A percentile compares a stretch with the other conserved stretches of the same genome.
Evolutionary conservation across 192 early-diverging fungal species (phyloP).

Genomic region (Chytriomyces hyalinus): DNA sequence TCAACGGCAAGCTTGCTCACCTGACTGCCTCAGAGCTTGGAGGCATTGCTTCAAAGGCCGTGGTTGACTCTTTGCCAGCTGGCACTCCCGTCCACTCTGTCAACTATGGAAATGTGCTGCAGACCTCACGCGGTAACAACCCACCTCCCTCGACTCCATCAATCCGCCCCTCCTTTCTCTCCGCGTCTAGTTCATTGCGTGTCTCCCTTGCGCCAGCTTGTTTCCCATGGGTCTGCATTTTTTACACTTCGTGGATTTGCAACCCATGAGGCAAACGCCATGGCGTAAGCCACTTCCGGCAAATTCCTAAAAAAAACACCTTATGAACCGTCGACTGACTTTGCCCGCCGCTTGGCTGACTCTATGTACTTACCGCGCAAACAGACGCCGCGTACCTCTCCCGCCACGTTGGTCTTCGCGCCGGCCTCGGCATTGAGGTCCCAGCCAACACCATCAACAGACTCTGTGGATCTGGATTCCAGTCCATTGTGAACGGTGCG

Average conservation of each 20-base stretch:
- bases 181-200: too few relatives aligned
- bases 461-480: slow-evolving; percentile 96
- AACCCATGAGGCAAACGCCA: too few relatives aligned
- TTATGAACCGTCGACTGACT: too few relatives aligned
- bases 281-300: too few relatives aligned
- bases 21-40: slow-evolving; percentile 76
- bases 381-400: slow-evolving; percentile 86
- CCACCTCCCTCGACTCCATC: too few relatives aligned
- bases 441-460: slow-evolving; percentile 94
- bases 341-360: not conserved
- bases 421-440: slow-evolving; percentile 80
- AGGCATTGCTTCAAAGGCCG: slow-evolving; percentile 90
- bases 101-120: slow-evolving; percentile 94
- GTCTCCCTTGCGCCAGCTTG: too few relatives aligned
- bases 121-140: slow-evolving; percentile 67
- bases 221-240: too few relatives aligned
- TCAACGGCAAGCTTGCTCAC: slow-evolving; percentile 92
- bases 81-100: slow-evolving; percentile 80
- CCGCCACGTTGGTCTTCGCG: slow-evolving; percentile 90
- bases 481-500: slow-evolving; percentile 90
- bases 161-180: too few relatives aligned
- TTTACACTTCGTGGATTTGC: too few relatives aligned
- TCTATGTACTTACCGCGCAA: not conserved
- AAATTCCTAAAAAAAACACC: too few relatives aligned
- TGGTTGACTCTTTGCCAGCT: slow-evolving; percentile 75